Evolutionary conservation across 2,329 filamentous ascomycete species (phyloP), one percentile per base, ranked within the genome.

Genomic region (Chaetomiaceae sp.): DNA sequence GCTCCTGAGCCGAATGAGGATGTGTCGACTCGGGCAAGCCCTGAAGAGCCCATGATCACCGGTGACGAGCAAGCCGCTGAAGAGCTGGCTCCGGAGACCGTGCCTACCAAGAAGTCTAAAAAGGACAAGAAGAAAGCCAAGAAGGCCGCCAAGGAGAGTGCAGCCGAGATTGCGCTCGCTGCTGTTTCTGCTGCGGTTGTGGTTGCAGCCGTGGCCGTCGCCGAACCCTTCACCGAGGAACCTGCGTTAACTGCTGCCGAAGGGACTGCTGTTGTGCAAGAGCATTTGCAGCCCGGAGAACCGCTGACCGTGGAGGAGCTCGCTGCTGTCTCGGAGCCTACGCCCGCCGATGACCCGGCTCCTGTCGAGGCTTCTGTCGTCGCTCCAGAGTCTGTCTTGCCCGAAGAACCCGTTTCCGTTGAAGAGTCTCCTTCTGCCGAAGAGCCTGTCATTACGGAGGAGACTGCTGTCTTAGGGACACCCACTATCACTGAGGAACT

Each of bases 101-200:
- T 49, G 40, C 46, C 47, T 5, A 53, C 48, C 27, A 65, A 63
- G 51, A 68, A 66, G 49, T 60, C 61, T 34, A 66, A 67, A 53
- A 66, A 66, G 32, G 53, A 56, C 47, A 60, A 58, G 49, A 53
- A 44, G 26, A 54, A 56, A 50, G 40, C 36, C 4, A 53, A 52
- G 37, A 47, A 48, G 36, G 42, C 20, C n/a, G 47, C 39, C 22
- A 50, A 50, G 38, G 45, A 35, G 27, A 42, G 17, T 14, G 38
- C 43, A 4, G 34, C 30, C 2, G 38, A 45, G 7, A 17, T 38
- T 15, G 36, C 44, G 36, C 15, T 42, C 2, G 18, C 30, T 37
- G 17, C 18, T 19, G 32, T 17, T 6, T 12, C 37, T n/a, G 38
- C 32, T 27, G 38, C 42, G 14, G 4, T 11, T 32, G 33, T 12